Conservation (phyloP, 2,329 filamentous ascomycete genomes). For the Aspergillus tamarii region DNA sequence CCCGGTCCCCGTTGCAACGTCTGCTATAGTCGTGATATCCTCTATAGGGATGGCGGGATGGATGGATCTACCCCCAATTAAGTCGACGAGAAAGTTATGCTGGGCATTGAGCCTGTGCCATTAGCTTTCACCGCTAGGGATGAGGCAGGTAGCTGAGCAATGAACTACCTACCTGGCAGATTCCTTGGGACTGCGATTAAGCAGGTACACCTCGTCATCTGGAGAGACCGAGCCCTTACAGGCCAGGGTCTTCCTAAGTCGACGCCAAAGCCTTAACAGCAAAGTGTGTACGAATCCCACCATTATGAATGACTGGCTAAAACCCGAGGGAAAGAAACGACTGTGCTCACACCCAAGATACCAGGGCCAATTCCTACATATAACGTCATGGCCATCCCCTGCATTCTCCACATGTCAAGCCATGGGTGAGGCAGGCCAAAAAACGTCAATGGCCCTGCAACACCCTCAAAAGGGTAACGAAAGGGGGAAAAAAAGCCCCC, state of each 20-base stretch:
- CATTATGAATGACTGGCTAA: neutral
- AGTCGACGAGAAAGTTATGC: slow-evolving; percentile 27
- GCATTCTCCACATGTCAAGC: neutral
- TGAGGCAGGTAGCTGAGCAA: neutral
- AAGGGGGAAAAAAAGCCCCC: neutral
- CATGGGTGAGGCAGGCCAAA: neutral
- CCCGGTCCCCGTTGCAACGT: slow-evolving; percentile 36
- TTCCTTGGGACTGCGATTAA: slow-evolving; percentile 24
- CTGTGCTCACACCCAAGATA: neutral
- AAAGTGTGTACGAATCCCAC: neutral
- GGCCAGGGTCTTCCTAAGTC: neutral
- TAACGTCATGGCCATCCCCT: neutral
- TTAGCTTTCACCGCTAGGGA: neutral
- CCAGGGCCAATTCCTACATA: neutral
- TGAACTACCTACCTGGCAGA: slow-evolving; percentile 22
- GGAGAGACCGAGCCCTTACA: neutral
- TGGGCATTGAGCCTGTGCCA: slow-evolving; percentile 27
- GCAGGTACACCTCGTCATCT: slow-evolving; percentile 22
- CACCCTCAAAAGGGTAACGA: neutral
- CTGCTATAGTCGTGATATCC: slow-evolving; percentile 25
- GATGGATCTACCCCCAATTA: slow-evolving; percentile 24
- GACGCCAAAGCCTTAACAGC: neutral
- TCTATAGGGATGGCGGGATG: slow-evolving; percentile 30
- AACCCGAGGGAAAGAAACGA: neutral
- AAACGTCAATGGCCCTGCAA: neutral